Base-by-base conservation (phyloP, 129 eudicot genomes). In the Tagetes erecta region DNA sequence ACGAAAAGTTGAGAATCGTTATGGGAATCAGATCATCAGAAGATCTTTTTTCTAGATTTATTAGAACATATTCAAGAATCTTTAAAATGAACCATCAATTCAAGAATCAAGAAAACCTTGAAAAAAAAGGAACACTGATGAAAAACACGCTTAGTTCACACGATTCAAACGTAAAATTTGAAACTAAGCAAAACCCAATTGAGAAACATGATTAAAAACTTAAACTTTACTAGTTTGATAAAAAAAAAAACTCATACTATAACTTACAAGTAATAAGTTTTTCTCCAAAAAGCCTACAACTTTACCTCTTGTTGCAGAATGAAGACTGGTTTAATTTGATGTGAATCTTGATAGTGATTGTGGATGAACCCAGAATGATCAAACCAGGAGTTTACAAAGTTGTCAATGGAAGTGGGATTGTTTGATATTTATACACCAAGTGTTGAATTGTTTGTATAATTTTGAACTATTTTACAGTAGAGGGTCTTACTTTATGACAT, bases 21-120 rank as follows among this genome's bases (percentile, higher is more conserved):
- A 20, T 64, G 39, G 39, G 73, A 76, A 71, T 76, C 81, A 81
- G 80, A 64, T 80, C 78, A 80, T 72, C 64, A 76, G 81, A 77
- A 73, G 80, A 81, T 74, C 42, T 44, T 44, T 66, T 72, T 65
- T 65, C 62, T 53, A 73, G 78, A 79, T 79, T 79, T 50, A 58
- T 7, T 64, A 70, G 83, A 79, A 73, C 78, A 80, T 65, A 68
- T 53, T 78, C 47, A 83, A 71, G 86, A 86, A 84, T 80, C 80
- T 72, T 67, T 68, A 60, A 72, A 80, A 49, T 73, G 67, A 80
- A 80, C 68, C 27, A 76, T 83, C 82, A 74, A 78, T 73, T 69
- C 73, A 64, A 63, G 83, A 85, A 81, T 81, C 85, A 81, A 66
- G 49, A 62, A 64, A 70, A 59, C 70, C 83, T 75, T 79, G 75